These are phyloP conservation scores for Allium sativum DNA, from an alignment of 106 monocot genomes.

Conservation along the genomic window DNA sequence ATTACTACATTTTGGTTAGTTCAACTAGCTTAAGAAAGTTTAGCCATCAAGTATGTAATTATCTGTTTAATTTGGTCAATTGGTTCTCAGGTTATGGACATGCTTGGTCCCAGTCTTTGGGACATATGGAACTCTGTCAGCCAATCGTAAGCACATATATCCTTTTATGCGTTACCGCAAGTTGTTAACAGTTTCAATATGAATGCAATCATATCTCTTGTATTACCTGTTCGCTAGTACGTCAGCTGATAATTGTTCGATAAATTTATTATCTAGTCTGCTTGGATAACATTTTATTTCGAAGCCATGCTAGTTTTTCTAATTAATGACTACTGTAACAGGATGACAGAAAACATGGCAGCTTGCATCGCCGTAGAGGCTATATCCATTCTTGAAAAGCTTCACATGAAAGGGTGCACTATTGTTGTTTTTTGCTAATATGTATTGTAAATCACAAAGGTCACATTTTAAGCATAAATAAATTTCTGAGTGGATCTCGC, in stretches of 20 bases:
- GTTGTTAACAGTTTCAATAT: too few species aligned
- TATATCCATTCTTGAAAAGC: conserved; percentile 93
- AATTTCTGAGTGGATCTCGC: too few species aligned
- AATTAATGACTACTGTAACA: conserved; percentile 24
- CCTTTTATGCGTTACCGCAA: not conserved
- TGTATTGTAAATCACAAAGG: too few species aligned
- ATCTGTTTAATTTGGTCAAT: not conserved
- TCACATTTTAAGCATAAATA: too few species aligned
- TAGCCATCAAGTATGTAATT: too few species aligned
- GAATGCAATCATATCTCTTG: too few species aligned
- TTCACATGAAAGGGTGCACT: conserved; percentile 76
- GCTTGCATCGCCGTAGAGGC: conserved; percentile 97
- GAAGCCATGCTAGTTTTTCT: not conserved
- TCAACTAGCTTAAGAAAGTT: not conserved
- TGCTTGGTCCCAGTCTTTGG: conserved; percentile 94
- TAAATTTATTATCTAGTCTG: too few species aligned
- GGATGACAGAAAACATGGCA: conserved; percentile 85
- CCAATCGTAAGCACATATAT: conserved; percentile 53
- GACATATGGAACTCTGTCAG: conserved; percentile 92
- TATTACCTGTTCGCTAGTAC: too few species aligned
- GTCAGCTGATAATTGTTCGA: too few species aligned
- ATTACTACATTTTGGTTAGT: conserved; percentile 90
- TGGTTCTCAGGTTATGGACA: conserved; percentile 73
- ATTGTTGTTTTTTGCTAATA: not conserved
- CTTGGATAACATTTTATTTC: too few species aligned